Percentiles rank a stretch among this genome's conserved stretches.
phyloP scores from a whole-genome alignment of 176 grass and related monocot species.

The Saccharum spontaneum region DNA sequence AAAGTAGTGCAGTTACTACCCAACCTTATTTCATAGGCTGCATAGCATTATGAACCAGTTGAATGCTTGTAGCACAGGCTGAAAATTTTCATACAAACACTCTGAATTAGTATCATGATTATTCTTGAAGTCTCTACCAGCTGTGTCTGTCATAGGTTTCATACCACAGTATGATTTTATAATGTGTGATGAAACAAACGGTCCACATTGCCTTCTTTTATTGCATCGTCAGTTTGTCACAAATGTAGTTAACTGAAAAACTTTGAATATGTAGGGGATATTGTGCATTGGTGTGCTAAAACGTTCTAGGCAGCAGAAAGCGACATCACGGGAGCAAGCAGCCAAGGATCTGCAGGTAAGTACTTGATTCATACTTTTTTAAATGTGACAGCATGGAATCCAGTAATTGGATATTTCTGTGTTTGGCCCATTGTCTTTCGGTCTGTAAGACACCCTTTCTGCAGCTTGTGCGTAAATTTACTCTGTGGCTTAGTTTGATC shows the following conservation, averaged over 20 bases:
- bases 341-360: slow-evolving; percentile 75
- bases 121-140: background rate
- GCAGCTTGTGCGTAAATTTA: background rate
- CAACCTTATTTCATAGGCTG: background rate
- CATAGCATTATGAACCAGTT: background rate
- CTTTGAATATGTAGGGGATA: slow-evolving; percentile 66
- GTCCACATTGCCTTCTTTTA: slow-evolving; percentile 2
- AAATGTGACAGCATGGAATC: slow-evolving; percentile 2
- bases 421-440: background rate
- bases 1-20: background rate
- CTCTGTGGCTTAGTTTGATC: background rate
- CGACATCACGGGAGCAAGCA: slow-evolving; percentile 73
- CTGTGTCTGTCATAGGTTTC: background rate
- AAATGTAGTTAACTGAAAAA: slow-evolving; percentile 3
- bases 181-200: slow-evolving; percentile 1
- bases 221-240: background rate
- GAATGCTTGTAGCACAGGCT: slow-evolving; percentile 3
- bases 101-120: background rate
- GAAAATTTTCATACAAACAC: background rate
- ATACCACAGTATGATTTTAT: background rate
- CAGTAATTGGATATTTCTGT: background rate
- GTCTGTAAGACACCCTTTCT: background rate
- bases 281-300: slow-evolving; percentile 81
- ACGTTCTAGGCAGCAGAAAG: slow-evolving; percentile 69
- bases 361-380: slow-evolving; percentile 26